These are phyloP conservation scores for Odontarrhena argentea DNA, from an alignment of 345 rosid genomes.

Conservation along the genomic window DNA sequence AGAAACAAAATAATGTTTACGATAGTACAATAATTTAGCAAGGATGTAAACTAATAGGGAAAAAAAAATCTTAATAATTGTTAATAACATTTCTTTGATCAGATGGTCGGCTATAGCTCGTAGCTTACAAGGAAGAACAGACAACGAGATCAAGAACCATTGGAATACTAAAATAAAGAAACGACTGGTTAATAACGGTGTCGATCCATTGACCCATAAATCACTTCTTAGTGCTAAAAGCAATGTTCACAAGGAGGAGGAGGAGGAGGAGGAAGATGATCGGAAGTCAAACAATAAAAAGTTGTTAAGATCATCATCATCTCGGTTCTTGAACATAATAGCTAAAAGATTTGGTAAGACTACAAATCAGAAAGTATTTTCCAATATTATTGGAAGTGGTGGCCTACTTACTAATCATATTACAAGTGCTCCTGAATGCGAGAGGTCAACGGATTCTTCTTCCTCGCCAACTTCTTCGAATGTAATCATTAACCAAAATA, in stretches of 20 bases:
- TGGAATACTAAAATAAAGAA: slow-evolving; percentile 64
- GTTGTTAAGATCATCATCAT: slow-evolving; percentile 25
- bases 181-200: slow-evolving; percentile 46
- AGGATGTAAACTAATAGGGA: background rate
- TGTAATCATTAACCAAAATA: slow-evolving; percentile 8
- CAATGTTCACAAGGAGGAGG: background rate
- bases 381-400: slow-evolving; percentile 37
- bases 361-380: slow-evolving; percentile 32
- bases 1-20: no score
- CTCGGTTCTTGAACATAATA: slow-evolving; percentile 39
- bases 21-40: background rate
- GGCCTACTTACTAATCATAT: slow-evolving; percentile 15
- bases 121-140: slow-evolving; percentile 53
- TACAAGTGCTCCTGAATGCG: slow-evolving; percentile 12
- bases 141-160: slow-evolving; percentile 61
- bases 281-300: background rate
- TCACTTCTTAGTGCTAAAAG: slow-evolving; percentile 19
- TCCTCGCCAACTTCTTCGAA: slow-evolving; percentile 25
- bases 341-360: slow-evolving; percentile 38
- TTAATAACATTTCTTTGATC: slow-evolving; percentile 5
- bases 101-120: slow-evolving; percentile 71
- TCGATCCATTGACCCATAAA: slow-evolving; percentile 53
- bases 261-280: slow-evolving; percentile 18
- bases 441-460: slow-evolving; percentile 30
- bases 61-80: no score